phyloP scores from a whole-genome alignment of 2,329 filamentous ascomycete genomes.

The Colletotrichum sp. region DNA sequence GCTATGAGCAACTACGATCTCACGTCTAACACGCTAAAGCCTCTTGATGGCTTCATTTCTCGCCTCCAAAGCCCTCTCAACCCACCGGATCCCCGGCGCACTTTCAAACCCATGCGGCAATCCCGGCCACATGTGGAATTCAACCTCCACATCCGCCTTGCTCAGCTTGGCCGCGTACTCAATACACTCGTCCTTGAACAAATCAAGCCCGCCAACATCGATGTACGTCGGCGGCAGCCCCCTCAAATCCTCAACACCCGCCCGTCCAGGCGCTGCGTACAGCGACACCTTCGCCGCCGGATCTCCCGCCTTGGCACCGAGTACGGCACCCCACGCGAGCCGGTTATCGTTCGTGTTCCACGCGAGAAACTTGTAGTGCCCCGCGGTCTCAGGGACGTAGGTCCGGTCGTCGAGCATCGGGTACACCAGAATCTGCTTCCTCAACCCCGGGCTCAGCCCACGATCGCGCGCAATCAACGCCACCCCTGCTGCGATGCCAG shows the following conservation, averaged over 20 bases:
- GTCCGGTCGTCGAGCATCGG: conserved; percentile 38
- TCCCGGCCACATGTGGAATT: conserved; percentile 45
- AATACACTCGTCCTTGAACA: conserved; percentile 40
- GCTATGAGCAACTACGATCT: neutral
- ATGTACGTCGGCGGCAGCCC: conserved; percentile 41
- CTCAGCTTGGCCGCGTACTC: conserved; percentile 35
- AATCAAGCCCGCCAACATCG: conserved; percentile 41
- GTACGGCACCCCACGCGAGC: conserved; percentile 27
- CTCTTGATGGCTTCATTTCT: conserved; percentile 20
- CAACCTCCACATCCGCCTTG: conserved; percentile 36
- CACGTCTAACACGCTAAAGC: neutral
- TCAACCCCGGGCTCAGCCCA: conserved; percentile 25
- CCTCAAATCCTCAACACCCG: conserved; percentile 18
- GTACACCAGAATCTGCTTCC: conserved; percentile 34
- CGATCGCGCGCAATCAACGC: conserved; percentile 44
- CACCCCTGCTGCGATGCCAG: conserved; percentile 23
- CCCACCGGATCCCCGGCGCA: conserved; percentile 7
- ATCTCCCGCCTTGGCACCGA: conserved; percentile 19
- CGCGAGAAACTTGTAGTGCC: conserved; percentile 2
- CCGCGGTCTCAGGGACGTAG: neutral
- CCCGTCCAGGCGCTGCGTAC: conserved; percentile 28
- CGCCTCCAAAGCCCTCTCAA: conserved; percentile 27
- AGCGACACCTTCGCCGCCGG: conserved; percentile 18
- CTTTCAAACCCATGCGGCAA: conserved; percentile 42
- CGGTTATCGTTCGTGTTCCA: conserved; percentile 24